A percentile compares a stretch with the other conserved stretches of the same genome.
Evolutionary conservation across 1,284 basidiomycete species (phyloP).

Genomic region (Rhodofomes roseus): DNA sequence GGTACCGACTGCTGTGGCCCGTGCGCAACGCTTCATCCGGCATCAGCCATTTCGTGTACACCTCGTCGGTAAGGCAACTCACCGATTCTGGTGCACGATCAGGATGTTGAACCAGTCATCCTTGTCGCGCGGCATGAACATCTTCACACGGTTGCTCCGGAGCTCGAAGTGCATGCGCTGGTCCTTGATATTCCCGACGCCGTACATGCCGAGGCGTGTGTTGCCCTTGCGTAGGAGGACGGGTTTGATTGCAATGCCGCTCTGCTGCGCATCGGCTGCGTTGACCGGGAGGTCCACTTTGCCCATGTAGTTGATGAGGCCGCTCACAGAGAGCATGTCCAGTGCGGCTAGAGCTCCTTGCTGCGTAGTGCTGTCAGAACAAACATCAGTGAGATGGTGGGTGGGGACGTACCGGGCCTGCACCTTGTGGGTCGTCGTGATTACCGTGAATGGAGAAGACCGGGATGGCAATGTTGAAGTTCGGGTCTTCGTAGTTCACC

Average conservation of each 20-base stretch:
- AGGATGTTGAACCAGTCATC: slow-evolving; percentile 95
- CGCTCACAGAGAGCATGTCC: slow-evolving; percentile 91
- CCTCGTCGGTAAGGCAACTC: slow-evolving; percentile 16
- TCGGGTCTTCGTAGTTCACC: slow-evolving; percentile 96
- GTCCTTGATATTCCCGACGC: slow-evolving; percentile 96
- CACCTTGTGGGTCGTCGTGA: slow-evolving; percentile 98
- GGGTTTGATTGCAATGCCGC: slow-evolving; percentile 86
- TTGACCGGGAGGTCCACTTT: slow-evolving; percentile 72
- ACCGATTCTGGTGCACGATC: slow-evolving; percentile 96
- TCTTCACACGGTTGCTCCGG: slow-evolving; percentile 87
- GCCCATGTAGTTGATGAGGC: slow-evolving; percentile 97
- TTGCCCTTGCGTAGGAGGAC: slow-evolving; percentile 88
- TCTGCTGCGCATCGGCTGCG: slow-evolving; percentile 62
- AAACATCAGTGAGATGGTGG: not conserved
- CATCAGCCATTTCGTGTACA: not conserved
- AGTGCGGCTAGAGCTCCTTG: slow-evolving; percentile 95
- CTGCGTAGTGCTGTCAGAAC: slow-evolving; percentile 35
- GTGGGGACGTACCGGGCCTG: slow-evolving; percentile 67
- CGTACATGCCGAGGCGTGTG: slow-evolving; percentile 87
- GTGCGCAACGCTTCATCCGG: slow-evolving; percentile 75
- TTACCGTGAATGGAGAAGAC: slow-evolving; percentile 99
- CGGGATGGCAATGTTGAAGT: slow-evolving; percentile 92
- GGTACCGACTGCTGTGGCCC: slow-evolving; percentile 92
- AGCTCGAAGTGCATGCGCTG: slow-evolving; percentile 95
- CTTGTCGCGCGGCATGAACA: slow-evolving; percentile 93